Evolutionary conservation across 306 rosid species (phyloP).

Genomic region (Vigna trinervia): DNA sequence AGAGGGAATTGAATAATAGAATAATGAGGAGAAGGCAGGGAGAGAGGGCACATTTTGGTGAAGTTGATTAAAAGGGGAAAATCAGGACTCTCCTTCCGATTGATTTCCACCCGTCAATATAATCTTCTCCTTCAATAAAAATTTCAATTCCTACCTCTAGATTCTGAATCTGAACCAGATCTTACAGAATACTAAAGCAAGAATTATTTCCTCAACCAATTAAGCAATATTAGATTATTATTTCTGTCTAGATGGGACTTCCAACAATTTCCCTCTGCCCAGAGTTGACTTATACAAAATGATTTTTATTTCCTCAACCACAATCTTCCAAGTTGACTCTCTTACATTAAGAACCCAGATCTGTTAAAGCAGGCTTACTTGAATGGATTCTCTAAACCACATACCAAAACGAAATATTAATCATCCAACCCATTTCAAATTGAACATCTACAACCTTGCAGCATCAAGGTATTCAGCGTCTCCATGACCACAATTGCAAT

Average conservation of each 20-base stretch:
- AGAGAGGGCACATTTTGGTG: background rate
- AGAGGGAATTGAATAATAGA: background rate
- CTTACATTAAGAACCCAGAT: background rate
- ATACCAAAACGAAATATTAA: background rate
- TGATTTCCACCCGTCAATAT: background rate
- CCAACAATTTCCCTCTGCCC: background rate
- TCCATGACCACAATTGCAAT: background rate
- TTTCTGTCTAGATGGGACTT: too few relatives aligned
- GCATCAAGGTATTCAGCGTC: background rate
- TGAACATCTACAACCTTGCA: constrained; percentile 7
- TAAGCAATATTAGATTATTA: background rate
- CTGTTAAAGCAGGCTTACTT: constrained; percentile 8
- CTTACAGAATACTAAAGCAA: background rate
- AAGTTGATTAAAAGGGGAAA: background rate
- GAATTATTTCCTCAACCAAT: constrained; percentile 27
- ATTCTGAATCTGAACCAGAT: background rate
- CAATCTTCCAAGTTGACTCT: constrained; percentile 20
- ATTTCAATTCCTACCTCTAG: background rate
- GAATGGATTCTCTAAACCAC: background rate
- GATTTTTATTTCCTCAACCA: background rate
- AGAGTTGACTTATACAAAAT: constrained; percentile 19
- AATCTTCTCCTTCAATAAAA: background rate
- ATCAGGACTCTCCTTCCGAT: background rate
- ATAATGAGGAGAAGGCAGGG: background rate
- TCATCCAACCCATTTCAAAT: constrained; percentile 20